These are phyloP conservation scores for Alopecurus myosuroides DNA, from an alignment of 176 grass and related monocot genomes.

Conservation along the genomic window DNA sequence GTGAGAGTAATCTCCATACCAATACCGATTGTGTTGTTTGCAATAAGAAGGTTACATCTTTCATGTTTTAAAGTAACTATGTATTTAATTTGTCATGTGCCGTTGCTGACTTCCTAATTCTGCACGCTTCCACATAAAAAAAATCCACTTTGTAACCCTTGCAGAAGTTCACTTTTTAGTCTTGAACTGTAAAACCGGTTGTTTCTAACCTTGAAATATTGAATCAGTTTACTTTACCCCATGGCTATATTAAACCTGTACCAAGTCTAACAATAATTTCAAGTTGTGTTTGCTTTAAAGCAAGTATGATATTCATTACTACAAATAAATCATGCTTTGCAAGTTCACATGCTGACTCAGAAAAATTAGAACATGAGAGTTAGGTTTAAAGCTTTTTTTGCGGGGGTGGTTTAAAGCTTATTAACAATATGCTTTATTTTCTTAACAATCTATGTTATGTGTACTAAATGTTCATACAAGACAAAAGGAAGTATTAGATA, in stretches of 20 bases:
- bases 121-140: background rate
- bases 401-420: background rate
- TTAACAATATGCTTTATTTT: background rate
- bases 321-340: background rate
- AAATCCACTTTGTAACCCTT: background rate
- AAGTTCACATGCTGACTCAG: background rate
- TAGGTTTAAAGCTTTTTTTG: background rate
- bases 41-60: background rate
- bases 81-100: background rate
- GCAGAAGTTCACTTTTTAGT: background rate
- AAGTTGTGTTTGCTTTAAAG: background rate
- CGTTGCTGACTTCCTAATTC: conserved; percentile 8
- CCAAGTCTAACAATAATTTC: background rate
- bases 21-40: conserved; percentile 15
- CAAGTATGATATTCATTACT: background rate
- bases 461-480: background rate
- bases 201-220: background rate
- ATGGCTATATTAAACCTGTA: background rate
- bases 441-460: background rate
- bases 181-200: background rate
- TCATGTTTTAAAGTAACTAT: conserved; percentile 6
- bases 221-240: background rate
- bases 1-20: conserved; percentile 23
- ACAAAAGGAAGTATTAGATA: background rate
- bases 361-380: background rate